Evolutionary conservation across 2,329 filamentous ascomycete genomes (phyloP), one percentile per base, ranked within the genome.

Genomic region (Paramyrothecium roridum): DNA sequence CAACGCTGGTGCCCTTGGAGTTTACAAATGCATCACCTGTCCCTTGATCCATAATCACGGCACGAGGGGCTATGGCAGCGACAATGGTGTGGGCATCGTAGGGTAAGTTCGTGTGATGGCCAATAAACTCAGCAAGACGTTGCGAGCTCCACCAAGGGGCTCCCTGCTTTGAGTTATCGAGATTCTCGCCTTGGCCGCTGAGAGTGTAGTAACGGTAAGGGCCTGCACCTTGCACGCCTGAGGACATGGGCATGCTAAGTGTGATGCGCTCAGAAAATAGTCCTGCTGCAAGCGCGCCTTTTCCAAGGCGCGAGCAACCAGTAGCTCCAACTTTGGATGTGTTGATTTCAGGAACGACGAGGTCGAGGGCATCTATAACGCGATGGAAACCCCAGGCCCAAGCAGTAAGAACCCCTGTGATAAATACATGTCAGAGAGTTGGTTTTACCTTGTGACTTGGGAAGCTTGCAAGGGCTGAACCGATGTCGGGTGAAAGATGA

Each of bases 161-260:
- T 21, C 45, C 45, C 20, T 47, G 45, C 45, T 47, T 47, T 8
- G 45, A 47, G 45, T 47, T 47, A n/a, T 47, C 45, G n/a, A 47
- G 45, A 47, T 47, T 47, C 45, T 47, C 45, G n/a, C 45, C 45
- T n/a, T 47, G 45, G n/a, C 45, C 45, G n/a, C 45, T 47, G 45
- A 47, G 45, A 21, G 10, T 47, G n/a, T 47, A 47, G 45, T 47
- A 47, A n/a, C 45, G 45, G 45, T 47, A 47, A 19, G 45, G 45
- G 8, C 45, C 45, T 47, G 45, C 45, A 21, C 45, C 45, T 19
- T 47, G 45, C 11, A 47, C 45, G n/a, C 45, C 45, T n/a, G 45
- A 47, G 11, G 45, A 47, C 45, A 47, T 47, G 45, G 45, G 45
- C 45, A 47, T 47, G 45, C 11, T 47, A 21, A 47, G 45, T 8